Evolutionary conservation across 129 eudicot genomes (phyloP), one percentile per base, ranked within the genome.

Genomic region (Artemisia argyi): DNA sequence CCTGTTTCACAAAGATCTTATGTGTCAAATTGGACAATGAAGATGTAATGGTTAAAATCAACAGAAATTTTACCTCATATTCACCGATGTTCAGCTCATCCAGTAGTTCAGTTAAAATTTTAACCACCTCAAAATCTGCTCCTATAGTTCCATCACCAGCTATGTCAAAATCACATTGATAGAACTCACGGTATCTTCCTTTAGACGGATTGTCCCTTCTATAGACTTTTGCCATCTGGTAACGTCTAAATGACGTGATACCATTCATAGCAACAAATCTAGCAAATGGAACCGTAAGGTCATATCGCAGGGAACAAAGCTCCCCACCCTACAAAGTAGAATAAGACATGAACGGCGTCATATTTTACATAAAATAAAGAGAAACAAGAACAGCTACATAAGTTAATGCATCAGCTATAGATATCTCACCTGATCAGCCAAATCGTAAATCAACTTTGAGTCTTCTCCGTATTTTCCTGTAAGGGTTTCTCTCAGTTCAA

Each of bases 381-480:
- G 13, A 57, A 44, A 62, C 26, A 63, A 58, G 18, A 55, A 53
- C 59, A 39, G 9, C 10, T 3, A 57, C 30, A 17, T 13, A 66
- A 61, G 44, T 6, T 35, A 35, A 15, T 19, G 47, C 18, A 71
- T 15, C 16, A 26, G 63, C 7, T 22, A 48, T 1, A 35, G 24
- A 30, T 69, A 17, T 16, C 61, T 51, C 65, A 89, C 98, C 96
- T 94, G 98, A 58, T 94, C 98, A 68, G 97, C 96, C 20, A 94
- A 86, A 86, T 94, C 98, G 77, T 87, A 94, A 62, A 94, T 90
- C 76, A 94, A 73, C 68, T 94, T 94, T 62, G 98, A 90, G 77
- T 94, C 98, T 82, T 94, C 98, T 12, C 98, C 98, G 56, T 94
- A 94, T 62, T 94, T 94, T 16, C 98, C 98, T 82, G 79, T 90